phyloP scores from a whole-genome alignment of 176 grass and related monocot genomes.

The Aegilops speltoides region DNA sequence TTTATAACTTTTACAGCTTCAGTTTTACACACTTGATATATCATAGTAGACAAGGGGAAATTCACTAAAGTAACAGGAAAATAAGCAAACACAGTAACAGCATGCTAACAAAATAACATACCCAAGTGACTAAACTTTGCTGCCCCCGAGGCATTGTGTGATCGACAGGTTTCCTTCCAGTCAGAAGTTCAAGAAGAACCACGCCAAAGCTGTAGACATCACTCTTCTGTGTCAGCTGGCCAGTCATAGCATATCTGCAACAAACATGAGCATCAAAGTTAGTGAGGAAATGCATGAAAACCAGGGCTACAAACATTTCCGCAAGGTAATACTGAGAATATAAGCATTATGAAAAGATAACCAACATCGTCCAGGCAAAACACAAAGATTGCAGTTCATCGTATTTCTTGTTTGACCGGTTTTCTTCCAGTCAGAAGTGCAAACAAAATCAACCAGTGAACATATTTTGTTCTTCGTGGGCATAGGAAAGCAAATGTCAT shows the following conservation, averaged over 20 bases:
- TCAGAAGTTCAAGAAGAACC: conserved; percentile 62
- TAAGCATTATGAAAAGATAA: background rate
- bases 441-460: background rate
- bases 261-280: background rate
- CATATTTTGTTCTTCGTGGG: background rate
- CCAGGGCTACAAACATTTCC: background rate
- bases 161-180: conserved; percentile 65
- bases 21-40: background rate
- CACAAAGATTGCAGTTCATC: background rate
- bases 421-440: background rate
- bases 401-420: background rate
- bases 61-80: background rate
- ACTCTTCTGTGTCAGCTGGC: conserved; percentile 56
- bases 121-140: conserved; percentile 67
- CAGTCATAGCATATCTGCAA: conserved; percentile 64
- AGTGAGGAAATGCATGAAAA: conserved; percentile 5
- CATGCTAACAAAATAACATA: conserved; percentile 34
- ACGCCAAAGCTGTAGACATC: conserved; percentile 65
- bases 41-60: background rate
- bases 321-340: background rate
- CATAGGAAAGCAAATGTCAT: conserved; percentile 1
- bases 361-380: conserved; percentile 15
- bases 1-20: background rate
- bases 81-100: background rate
- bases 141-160: conserved; percentile 66